Evolutionary conservation across 2,329 filamentous ascomycete genomes (phyloP).

Genomic region (Volutella citrinella): DNA sequence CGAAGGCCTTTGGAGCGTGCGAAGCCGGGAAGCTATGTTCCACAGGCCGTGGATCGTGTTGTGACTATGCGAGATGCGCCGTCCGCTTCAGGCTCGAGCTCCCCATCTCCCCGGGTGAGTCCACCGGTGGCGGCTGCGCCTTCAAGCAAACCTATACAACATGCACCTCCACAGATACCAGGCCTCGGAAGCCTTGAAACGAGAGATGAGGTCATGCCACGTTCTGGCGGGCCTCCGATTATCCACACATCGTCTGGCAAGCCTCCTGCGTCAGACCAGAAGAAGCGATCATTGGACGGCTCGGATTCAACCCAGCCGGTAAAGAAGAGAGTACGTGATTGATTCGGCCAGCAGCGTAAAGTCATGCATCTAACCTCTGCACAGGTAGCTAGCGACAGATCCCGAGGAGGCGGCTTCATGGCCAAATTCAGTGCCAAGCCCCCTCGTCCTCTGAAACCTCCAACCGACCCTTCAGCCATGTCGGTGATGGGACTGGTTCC

Average conservation of each 20-base stretch:
- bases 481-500: conserved; percentile 47
- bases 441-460: conserved; percentile 24
- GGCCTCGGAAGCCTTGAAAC: conserved; percentile 14
- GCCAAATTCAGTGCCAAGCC: conserved; percentile 35
- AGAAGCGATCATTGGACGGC: conserved; percentile 44
- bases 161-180: conserved; percentile 12
- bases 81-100: conserved; percentile 4
- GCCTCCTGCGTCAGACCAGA: conserved; percentile 23
- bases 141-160: conserved; percentile 5
- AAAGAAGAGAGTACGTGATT: conserved; percentile 40
- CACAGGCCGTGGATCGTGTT: conserved; percentile 12
- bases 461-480: conserved; percentile 52
- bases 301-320: conserved; percentile 28
- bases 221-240: conserved; percentile 32
- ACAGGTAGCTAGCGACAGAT: conserved; percentile 29
- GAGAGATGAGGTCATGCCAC: conserved; percentile 16
- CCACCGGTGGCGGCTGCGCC: conserved; percentile 6
- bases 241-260: conserved; percentile 35
- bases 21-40: conserved; percentile 21
- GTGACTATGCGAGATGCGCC: conserved; percentile 19
- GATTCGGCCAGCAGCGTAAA: neutral
- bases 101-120: conserved; percentile 13
- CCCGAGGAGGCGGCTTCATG: conserved; percentile 29
- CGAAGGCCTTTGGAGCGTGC: conserved; percentile 40
- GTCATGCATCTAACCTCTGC: conserved; percentile 22